phyloP scores from a whole-genome alignment of 768 basidiomycete species.

The Suillus subaureus region DNA sequence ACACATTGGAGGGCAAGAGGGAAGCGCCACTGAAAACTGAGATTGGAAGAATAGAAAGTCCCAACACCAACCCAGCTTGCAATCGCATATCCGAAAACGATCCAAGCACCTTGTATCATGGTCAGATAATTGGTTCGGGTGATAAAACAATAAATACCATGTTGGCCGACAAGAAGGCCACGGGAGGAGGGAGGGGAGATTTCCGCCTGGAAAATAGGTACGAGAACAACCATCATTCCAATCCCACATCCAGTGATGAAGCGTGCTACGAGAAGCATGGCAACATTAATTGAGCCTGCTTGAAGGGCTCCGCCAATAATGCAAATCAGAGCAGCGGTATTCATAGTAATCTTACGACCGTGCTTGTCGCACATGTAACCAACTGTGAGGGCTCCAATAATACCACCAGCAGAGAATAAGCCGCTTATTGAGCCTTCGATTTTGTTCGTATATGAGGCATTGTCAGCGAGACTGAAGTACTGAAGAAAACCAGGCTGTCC shows the following conservation, averaged over 20 bases:
- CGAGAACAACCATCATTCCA: constrained; percentile 11
- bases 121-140: background rate
- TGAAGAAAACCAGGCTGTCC: constrained; percentile 2
- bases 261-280: constrained; percentile 5
- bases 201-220: constrained; percentile 6
- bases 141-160: background rate
- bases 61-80: constrained; percentile 7
- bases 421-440: constrained; percentile 3
- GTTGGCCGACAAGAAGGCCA: constrained; percentile 5
- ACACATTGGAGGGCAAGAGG: background rate
- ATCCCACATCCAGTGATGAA: constrained; percentile 10
- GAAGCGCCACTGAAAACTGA: background rate
- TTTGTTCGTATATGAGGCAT: background rate
- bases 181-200: background rate
- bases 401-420: constrained; percentile 8
- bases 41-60: background rate
- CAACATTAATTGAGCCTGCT: constrained; percentile 5
- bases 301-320: constrained; percentile 8
- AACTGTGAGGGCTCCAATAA: constrained; percentile 5
- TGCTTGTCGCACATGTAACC: constrained; percentile 7
- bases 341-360: constrained; percentile 8
- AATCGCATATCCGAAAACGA: constrained; percentile 1
- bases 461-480: background rate
- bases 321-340: constrained; percentile 4
- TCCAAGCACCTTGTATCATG: constrained; percentile 1